Conservation (phyloP, 2,329 filamentous ascomycete species). For the Penicillium sp. region DNA sequence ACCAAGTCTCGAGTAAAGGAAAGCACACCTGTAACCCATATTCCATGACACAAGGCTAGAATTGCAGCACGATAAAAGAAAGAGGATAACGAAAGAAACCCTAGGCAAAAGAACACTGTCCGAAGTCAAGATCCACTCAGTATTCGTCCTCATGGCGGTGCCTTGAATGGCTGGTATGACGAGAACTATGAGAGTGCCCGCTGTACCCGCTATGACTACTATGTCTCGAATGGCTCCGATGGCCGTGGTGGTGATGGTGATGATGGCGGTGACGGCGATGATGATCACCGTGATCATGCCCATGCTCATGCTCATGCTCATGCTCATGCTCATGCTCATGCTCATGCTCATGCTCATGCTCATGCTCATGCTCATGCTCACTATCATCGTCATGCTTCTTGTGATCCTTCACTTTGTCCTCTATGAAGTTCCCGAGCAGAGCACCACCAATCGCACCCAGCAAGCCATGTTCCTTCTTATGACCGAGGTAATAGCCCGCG, state of each 20-base stretch:
- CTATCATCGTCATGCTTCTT: constrained; percentile 30
- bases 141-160: constrained; percentile 10
- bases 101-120: not conserved
- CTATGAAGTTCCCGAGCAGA: constrained; percentile 55
- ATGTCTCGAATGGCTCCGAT: constrained; percentile 19
- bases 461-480: constrained; percentile 57
- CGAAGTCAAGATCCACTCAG: not conserved
- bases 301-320: constrained; percentile 13
- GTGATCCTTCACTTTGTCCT: constrained; percentile 54
- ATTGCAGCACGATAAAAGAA: not conserved
- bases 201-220: not conserved
- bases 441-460: constrained; percentile 60
- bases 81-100: not conserved
- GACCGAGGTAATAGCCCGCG: constrained; percentile 58
- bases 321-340: constrained; percentile 15
- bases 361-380: constrained; percentile 13
- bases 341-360: constrained; percentile 13
- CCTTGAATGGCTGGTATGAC: constrained; percentile 18
- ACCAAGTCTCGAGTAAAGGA: not conserved
- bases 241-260: constrained; percentile 18
- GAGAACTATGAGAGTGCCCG: constrained; percentile 3
- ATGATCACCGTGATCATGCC: constrained; percentile 8
- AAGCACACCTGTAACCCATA: not conserved
- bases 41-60: not conserved
- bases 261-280: constrained; percentile 15